Evolutionary conservation across 257 asterid species (phyloP).

Genomic region (Perilla frutescens): DNA sequence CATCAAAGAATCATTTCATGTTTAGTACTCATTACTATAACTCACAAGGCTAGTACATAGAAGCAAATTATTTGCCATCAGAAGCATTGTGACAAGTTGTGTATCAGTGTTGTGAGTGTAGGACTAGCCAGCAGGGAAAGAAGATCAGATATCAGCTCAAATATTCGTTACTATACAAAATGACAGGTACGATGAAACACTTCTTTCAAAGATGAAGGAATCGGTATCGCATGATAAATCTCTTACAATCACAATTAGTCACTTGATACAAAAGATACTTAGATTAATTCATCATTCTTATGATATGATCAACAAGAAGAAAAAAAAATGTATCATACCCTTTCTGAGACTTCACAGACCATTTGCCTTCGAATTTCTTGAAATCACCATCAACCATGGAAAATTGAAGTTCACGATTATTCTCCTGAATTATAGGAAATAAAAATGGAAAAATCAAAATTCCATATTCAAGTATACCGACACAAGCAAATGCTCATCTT

Average conservation of each 20-base stretch:
- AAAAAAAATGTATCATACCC: slow-evolving; percentile 56
- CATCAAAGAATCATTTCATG: too few relatives aligned
- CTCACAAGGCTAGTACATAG: background rate
- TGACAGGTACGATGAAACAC: background rate
- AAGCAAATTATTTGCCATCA: background rate
- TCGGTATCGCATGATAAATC: background rate
- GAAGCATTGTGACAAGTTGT: background rate
- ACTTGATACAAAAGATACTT: background rate
- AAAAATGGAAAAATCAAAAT: slow-evolving; percentile 11
- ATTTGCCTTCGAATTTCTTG: too few relatives aligned
- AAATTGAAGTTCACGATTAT: too few relatives aligned
- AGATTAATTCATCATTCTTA: background rate
- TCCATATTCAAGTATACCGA: background rate
- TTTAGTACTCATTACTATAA: background rate
- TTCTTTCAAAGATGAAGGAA: background rate
- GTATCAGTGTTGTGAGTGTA: background rate
- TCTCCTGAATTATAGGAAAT: too few relatives aligned
- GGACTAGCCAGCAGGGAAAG: background rate
- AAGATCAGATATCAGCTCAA: background rate
- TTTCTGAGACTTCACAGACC: slow-evolving; percentile 57
- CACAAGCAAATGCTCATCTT: slow-evolving; percentile 1
- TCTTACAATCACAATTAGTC: background rate
- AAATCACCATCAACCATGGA: too few relatives aligned
- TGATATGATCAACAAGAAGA: background rate
- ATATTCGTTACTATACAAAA: background rate